Evolutionary conservation across 495 filamentous ascomycete species (phyloP).

Genomic region (Cercophora sp.): DNA sequence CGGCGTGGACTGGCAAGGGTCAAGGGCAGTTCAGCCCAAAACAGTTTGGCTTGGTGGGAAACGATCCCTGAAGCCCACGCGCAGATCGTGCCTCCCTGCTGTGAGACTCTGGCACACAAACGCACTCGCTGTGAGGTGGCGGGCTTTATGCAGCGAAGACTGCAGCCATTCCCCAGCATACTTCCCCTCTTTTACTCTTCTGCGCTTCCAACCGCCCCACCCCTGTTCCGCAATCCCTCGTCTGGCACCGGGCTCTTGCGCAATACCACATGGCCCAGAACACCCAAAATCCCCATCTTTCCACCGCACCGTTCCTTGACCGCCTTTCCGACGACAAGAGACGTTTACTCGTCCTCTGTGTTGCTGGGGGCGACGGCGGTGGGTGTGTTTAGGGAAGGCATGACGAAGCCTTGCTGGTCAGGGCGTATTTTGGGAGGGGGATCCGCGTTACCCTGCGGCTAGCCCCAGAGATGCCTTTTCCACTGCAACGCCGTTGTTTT

Average conservation of each 20-base stretch:
- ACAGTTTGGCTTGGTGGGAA: constrained; percentile 23
- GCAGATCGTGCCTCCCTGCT: constrained; percentile 27
- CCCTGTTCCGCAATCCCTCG: too few relatives aligned
- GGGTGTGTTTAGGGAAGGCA: neutral
- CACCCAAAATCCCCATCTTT: neutral
- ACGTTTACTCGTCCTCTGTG: neutral
- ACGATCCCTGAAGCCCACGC: constrained; percentile 37
- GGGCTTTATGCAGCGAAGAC: neutral
- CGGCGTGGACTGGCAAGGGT: constrained; percentile 3
- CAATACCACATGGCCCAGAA: neutral
- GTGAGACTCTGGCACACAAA: constrained; percentile 5
- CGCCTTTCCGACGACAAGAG: constrained; percentile 7
- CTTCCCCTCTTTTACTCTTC: neutral
- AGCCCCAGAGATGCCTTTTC: neutral
- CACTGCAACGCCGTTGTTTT: constrained; percentile 12
- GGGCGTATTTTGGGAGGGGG: constrained; percentile 1
- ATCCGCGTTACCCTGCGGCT: neutral
- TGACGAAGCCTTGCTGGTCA: neutral
- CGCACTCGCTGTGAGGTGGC: neutral
- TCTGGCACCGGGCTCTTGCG: too few relatives aligned
- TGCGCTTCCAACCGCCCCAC: neutral
- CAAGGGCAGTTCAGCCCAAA: constrained; percentile 15
- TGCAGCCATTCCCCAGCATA: neutral
- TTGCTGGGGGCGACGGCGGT: neutral
- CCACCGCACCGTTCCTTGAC: constrained; percentile 5